Evolutionary conservation across 2,329 filamentous ascomycete genomes (phyloP), one percentile per base, ranked within the genome.

Genomic region (Fusarium brevicatenulatum): DNA sequence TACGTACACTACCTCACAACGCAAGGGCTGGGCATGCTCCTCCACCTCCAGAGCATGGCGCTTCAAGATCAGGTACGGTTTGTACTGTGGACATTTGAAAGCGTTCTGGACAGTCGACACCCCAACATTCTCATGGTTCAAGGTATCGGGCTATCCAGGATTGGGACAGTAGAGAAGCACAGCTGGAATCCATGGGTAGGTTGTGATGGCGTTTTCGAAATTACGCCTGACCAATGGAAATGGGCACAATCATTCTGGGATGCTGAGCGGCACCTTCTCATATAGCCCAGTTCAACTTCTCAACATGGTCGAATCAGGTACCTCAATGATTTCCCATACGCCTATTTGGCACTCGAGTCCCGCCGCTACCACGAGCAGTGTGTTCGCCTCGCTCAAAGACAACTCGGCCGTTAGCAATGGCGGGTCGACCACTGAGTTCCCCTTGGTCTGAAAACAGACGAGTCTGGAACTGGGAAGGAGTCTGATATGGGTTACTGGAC

Each of bases 1-100:
- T 59, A 49, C 13, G 43, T 46, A 8, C 43, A 63, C 3, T 21
- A 49, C 28, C 43, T 63, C 19, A 63, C 60, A 6, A 9, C 42
- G 21, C 15, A 59, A 49, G 43, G 43, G 13, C 19, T 59, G 12
- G 23, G 28, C 0, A 25, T 63, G 23, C 11, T 59, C 9, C 11
- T 42, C 5, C 16, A 6, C 1, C 30, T 63, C 1, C 42, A 63
- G 23, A 49, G 47, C 6, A 49, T 63, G 36, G 19, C 2, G 0
- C 36, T 42, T 13, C 3, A 15, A 5, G 28, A 32, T 23, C 60
- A 59, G 19, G 9, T 4, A 30, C 2, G 4, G 19, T 63, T 63
- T 25, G 37, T 59, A 8, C 18, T 59, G 3, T 30, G 9, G 7
- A 32, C 2, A 3, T 40, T 63, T 25, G 19, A 47, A 3, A 59